These are phyloP conservation scores for Blastocystis sp. DNA, from an alignment of 352 stramenopile species.

Conservation along the genomic window DNA sequence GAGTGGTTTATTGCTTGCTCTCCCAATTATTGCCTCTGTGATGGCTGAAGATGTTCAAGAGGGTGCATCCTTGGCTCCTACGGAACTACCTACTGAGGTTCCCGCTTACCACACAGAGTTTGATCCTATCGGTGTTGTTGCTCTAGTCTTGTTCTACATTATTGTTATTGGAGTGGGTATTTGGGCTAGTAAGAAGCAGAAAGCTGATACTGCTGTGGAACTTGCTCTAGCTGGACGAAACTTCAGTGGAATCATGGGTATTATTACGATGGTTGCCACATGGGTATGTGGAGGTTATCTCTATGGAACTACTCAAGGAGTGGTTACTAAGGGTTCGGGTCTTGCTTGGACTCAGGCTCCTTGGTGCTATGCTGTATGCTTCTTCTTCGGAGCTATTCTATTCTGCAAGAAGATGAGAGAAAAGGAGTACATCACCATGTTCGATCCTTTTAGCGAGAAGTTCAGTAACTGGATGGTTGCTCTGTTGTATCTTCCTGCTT, in stretches of 20 bases:
- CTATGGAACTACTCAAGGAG: conserved; percentile 59
- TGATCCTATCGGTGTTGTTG: conserved; percentile 35
- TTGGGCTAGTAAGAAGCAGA: conserved; percentile 60
- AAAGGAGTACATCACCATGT: conserved; percentile 60
- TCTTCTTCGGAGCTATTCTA: conserved; percentile 56
- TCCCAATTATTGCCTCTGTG: background rate
- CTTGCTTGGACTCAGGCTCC: conserved; percentile 62
- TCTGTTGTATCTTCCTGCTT: conserved; percentile 61
- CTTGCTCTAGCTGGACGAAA: conserved; percentile 53
- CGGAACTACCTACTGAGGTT: background rate
- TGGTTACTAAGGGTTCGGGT: conserved; percentile 14
- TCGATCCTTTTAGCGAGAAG: conserved; percentile 60
- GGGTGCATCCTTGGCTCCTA: background rate
- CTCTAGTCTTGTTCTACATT: conserved; percentile 39
- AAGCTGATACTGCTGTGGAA: conserved; percentile 55
- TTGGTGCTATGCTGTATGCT: conserved; percentile 61
- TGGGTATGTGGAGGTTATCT: conserved; percentile 61
- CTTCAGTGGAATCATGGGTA: conserved; percentile 52
- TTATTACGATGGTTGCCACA: conserved; percentile 61
- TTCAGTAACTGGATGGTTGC: conserved; percentile 57
- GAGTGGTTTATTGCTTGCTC: conserved; percentile 16
- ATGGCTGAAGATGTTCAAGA: background rate
- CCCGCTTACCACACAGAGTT: conserved; percentile 6
- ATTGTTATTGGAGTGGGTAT: conserved; percentile 59
- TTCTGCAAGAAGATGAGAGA: conserved; percentile 56